These are phyloP conservation scores for Solanum hybrid DNA, from an alignment of 305 asterid genomes.

Conservation along the genomic window DNA sequence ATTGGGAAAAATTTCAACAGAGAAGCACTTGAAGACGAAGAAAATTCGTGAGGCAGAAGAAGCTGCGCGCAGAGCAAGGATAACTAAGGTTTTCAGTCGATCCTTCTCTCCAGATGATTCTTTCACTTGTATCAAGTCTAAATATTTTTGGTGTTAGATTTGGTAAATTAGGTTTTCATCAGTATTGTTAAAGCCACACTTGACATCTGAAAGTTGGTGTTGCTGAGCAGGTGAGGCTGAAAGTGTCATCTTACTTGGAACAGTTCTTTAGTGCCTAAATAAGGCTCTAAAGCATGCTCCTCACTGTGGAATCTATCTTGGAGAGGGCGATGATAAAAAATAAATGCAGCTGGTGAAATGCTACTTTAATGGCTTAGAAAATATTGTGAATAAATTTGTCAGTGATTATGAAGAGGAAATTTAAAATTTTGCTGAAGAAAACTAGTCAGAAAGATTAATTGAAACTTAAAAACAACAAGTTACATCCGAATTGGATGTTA, in stretches of 20 bases:
- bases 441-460: not conserved
- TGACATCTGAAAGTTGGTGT: not conserved
- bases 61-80: conserved; percentile 80
- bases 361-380: not conserved
- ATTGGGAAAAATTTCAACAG: conserved; percentile 29
- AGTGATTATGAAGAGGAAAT: not conserved
- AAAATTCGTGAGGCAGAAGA: conserved; percentile 81
- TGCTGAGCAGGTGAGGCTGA: not conserved
- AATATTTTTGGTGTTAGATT: not conserved
- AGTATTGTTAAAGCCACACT: not conserved
- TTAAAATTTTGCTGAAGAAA: not conserved
- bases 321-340: not conserved
- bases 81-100: conserved; percentile 58
- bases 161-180: not conserved
- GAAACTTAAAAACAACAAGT: not conserved
- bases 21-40: conserved; percentile 67
- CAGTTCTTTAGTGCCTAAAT: not conserved
- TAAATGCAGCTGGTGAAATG: not conserved
- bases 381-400: not conserved
- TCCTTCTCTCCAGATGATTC: conserved; percentile 2
- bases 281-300: not conserved
- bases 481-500: not conserved
- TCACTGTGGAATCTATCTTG: not conserved
- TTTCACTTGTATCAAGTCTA: not conserved
- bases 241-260: not conserved